phyloP scores from a whole-genome alignment of 108 stramenopile species.

The Fragilariopsis cylindrus region DNA sequence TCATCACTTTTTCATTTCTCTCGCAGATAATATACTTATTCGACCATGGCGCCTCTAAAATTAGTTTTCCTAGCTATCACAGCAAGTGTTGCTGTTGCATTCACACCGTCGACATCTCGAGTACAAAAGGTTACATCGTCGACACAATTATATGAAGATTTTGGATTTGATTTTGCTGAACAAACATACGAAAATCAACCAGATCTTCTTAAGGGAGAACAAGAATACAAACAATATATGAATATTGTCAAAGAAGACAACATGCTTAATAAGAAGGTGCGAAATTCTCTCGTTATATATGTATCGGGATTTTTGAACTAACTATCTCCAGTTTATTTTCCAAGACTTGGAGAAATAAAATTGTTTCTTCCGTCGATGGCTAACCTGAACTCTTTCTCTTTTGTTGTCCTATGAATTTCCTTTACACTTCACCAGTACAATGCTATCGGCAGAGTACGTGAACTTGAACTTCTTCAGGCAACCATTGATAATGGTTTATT shows the following conservation, averaged over 20 bases:
- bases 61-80: constrained; percentile 29
- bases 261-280: constrained; percentile 84
- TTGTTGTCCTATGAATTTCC: constrained; percentile 1
- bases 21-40: background rate
- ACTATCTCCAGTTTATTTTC: too few species aligned
- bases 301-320: background rate
- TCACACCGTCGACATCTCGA: constrained; percentile 17
- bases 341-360: too few species aligned
- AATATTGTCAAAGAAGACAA: constrained; percentile 63
- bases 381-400: constrained; percentile 7
- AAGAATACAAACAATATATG: constrained; percentile 87
- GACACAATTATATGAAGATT: constrained; percentile 56
- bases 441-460: constrained; percentile 79
- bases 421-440: constrained; percentile 56
- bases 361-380: background rate
- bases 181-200: constrained; percentile 81
- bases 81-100: constrained; percentile 34
- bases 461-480: constrained; percentile 75
- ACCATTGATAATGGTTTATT: constrained; percentile 82
- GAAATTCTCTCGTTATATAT: constrained; percentile 9
- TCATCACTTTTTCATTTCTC: background rate
- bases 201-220: constrained; percentile 73
- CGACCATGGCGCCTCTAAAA: constrained; percentile 37
- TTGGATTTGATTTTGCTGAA: constrained; percentile 84
- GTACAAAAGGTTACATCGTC: constrained; percentile 24